These are phyloP conservation scores for Aspergillus viridinutans DNA, from an alignment of 2,329 filamentous ascomycete genomes.

Conservation along the genomic window DNA sequence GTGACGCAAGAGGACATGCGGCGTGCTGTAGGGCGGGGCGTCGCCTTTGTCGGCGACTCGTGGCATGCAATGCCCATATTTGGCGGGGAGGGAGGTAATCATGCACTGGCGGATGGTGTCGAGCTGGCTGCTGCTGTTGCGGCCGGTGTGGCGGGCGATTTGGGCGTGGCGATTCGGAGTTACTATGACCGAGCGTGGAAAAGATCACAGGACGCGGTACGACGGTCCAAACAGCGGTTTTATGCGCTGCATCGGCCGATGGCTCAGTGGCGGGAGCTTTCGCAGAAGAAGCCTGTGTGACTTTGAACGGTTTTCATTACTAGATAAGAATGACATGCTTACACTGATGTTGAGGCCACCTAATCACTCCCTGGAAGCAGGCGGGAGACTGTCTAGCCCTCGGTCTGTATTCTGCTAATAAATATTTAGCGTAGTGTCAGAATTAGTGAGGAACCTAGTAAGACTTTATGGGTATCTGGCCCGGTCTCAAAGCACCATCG, in stretches of 20 bases:
- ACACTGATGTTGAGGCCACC: too few species aligned
- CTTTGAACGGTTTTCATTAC: too few species aligned
- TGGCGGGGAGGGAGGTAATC: conserved; percentile 8
- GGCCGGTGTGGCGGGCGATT: not conserved
- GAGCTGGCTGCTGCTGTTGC: conserved; percentile 4
- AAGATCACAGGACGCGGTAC: conserved; percentile 6
- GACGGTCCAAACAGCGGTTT: conserved; percentile 6
- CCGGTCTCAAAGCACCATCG: too few species aligned
- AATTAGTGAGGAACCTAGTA: too few species aligned
- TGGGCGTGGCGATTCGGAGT: not conserved
- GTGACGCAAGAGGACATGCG: conserved; percentile 1
- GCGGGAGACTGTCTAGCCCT: too few species aligned
- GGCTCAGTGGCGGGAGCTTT: conserved; percentile 7
- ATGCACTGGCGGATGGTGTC: conserved; percentile 7
- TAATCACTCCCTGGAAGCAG: too few species aligned
- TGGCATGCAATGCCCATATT: conserved; percentile 13
- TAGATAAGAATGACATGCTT: too few species aligned
- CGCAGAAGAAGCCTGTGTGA: not conserved
- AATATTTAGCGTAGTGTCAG: too few species aligned
- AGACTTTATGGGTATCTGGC: too few species aligned
- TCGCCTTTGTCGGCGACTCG: conserved; percentile 6
- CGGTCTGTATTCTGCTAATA: too few species aligned
- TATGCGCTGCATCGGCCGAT: conserved; percentile 9
- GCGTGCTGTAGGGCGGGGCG: not conserved
- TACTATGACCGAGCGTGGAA: conserved; percentile 6